Evolutionary conservation across 768 basidiomycete genomes (phyloP).

Genomic region (Hericium erinaceus): DNA sequence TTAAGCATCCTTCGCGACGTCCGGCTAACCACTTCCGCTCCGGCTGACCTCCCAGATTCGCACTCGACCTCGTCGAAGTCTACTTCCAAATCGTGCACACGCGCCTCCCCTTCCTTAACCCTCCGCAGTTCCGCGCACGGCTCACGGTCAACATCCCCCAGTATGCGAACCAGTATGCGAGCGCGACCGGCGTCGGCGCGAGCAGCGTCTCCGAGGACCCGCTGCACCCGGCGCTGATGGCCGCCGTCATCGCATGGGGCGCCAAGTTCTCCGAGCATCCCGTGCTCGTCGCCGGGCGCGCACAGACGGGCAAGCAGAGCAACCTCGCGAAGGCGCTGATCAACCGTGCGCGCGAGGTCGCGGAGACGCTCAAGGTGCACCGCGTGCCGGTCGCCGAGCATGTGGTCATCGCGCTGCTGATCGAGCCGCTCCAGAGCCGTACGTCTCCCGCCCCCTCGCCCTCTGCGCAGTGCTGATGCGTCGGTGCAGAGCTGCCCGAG

Average conservation of each 20-base stretch:
- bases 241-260: slow-evolving; percentile 85
- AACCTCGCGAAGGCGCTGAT: slow-evolving; percentile 69
- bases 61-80: slow-evolving; percentile 87
- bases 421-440: slow-evolving; percentile 86
- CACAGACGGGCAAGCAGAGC: slow-evolving; percentile 63
- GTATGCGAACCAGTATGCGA: slow-evolving; percentile 17
- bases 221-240: slow-evolving; percentile 67
- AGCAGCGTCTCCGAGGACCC: slow-evolving; percentile 28
- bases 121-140: slow-evolving; percentile 67
- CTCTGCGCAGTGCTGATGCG: slow-evolving; percentile 18
- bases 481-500: slow-evolving; percentile 47
- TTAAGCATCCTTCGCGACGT: background rate
- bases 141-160: slow-evolving; percentile 26
- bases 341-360: slow-evolving; percentile 74
- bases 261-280: slow-evolving; percentile 91
- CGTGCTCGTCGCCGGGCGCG: slow-evolving; percentile 68
- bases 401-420: slow-evolving; percentile 70
- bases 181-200: background rate
- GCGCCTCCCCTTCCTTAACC: slow-evolving; percentile 80
- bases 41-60: slow-evolving; percentile 49
- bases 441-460: slow-evolving; percentile 27
- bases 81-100: slow-evolving; percentile 92
- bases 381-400: slow-evolving; percentile 71
- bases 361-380: slow-evolving; percentile 82
- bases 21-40: background rate